Conservation (phyloP, 2,329 filamentous ascomycete species). For the Apiospora hydei region DNA sequence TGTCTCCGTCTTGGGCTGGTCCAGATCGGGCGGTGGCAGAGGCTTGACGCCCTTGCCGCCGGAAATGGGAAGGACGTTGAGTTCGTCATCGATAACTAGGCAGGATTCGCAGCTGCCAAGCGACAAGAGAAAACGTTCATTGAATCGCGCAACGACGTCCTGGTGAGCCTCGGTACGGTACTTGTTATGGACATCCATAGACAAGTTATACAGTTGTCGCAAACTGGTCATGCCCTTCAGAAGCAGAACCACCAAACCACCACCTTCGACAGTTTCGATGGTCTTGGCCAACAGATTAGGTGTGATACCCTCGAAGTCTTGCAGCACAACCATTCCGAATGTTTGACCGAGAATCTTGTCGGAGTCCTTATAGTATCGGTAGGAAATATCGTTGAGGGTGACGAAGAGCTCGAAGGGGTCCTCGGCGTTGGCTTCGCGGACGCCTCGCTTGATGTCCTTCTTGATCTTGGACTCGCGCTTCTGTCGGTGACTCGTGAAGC, state of each 20-base stretch:
- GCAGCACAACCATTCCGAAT: conserved; percentile 97
- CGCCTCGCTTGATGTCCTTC: conserved; percentile 95
- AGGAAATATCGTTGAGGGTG: conserved; percentile 94
- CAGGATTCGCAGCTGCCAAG: conserved; percentile 95
- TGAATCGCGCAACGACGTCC: conserved; percentile 95
- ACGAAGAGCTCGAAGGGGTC: conserved; percentile 98
- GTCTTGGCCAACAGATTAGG: conserved; percentile 95
- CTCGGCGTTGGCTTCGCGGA: conserved; percentile 88
- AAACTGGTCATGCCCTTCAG: conserved; percentile 96
- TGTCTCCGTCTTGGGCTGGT: conserved; percentile 74
- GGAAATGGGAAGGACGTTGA: conserved; percentile 96
- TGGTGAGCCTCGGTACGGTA: conserved; percentile 96
- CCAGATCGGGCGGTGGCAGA: conserved; percentile 77
- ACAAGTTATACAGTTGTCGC: conserved; percentile 95
- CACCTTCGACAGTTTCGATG: conserved; percentile 97
- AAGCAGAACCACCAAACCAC: conserved; percentile 87
- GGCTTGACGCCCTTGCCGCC: conserved; percentile 89
- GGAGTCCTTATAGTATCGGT: conserved; percentile 99
- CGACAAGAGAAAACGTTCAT: conserved; percentile 95
- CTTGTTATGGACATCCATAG: conserved; percentile 96
- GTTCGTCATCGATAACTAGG: conserved; percentile 94
- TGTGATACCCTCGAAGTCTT: conserved; percentile 97
- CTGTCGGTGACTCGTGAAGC: conserved; percentile 94
- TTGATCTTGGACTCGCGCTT: conserved; percentile 99
- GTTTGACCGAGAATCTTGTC: conserved; percentile 99